phyloP scores from a whole-genome alignment of 1,139 yeast species.

The Hansenula sp. region DNA sequence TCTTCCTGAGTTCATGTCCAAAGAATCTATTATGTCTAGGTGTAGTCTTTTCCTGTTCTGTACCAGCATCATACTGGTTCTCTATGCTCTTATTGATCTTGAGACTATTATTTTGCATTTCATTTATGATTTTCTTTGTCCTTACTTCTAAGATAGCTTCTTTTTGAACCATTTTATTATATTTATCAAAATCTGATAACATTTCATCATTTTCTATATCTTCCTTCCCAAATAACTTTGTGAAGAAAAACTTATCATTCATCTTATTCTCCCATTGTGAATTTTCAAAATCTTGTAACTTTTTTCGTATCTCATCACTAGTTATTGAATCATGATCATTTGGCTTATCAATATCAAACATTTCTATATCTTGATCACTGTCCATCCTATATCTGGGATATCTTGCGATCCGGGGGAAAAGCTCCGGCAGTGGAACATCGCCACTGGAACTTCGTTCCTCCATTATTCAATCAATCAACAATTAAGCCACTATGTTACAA shows the following conservation, averaged over 20 bases:
- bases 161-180: slow-evolving; percentile 19
- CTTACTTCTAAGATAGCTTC: slow-evolving; percentile 16
- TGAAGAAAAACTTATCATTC: slow-evolving; percentile 20
- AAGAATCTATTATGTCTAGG: slow-evolving; percentile 6
- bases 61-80: slow-evolving; percentile 17
- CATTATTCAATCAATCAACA: background rate
- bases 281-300: slow-evolving; percentile 8
- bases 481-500: too few species aligned
- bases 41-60: slow-evolving; percentile 9
- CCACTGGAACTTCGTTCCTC: background rate
- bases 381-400: background rate
- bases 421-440: background rate
- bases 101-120: slow-evolving; percentile 13
- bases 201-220: slow-evolving; percentile 4
- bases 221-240: slow-evolving; percentile 13
- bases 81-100: slow-evolving; percentile 15
- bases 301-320: slow-evolving; percentile 9
- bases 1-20: background rate
- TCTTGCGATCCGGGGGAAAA: slow-evolving; percentile 3
- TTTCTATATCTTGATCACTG: background rate
- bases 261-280: slow-evolving; percentile 11
- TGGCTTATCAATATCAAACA: slow-evolving; percentile 2
- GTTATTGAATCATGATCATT: slow-evolving; percentile 12
- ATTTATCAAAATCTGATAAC: slow-evolving; percentile 18
- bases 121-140: slow-evolving; percentile 15